Evolutionary conservation across 2,329 filamentous ascomycete genomes (phyloP).

Genomic region (Alternaria solani): DNA sequence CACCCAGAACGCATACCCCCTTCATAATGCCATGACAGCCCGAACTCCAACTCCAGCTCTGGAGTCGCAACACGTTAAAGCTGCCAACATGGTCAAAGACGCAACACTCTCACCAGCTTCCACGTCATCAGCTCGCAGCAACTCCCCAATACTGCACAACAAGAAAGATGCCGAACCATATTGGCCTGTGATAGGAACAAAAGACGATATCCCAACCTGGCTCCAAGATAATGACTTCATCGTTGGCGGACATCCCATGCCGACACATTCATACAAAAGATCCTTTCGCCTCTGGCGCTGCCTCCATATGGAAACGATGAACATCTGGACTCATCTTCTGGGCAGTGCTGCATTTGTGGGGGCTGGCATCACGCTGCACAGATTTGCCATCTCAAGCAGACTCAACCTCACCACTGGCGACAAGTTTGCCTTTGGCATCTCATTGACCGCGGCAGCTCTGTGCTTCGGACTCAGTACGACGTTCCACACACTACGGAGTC

Average conservation of each 20-base stretch:
- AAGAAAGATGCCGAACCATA: not conserved
- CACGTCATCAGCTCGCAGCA: fast-evolving
- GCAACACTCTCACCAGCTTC: fast-evolving
- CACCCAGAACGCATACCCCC: not conserved
- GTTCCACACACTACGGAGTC: constrained; percentile 42
- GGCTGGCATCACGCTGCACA: not conserved
- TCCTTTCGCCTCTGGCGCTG: constrained; percentile 10
- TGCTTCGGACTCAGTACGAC: not conserved
- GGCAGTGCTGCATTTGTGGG: constrained; percentile 21
- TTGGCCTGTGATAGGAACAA: not conserved
- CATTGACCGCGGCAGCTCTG: not conserved
- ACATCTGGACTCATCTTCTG: constrained; percentile 10
- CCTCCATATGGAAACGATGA: constrained; percentile 7
- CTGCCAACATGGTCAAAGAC: too few species aligned
- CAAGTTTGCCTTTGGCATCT: not conserved
- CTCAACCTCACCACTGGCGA: not conserved
- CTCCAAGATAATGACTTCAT: not conserved
- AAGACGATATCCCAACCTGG: not conserved
- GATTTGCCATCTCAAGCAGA: not conserved
- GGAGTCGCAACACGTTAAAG: constrained; percentile 3
- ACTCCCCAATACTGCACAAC: fast-evolving
- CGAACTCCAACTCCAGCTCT: not conserved
- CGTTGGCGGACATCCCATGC: not conserved
- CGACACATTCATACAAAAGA: not conserved
- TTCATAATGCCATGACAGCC: not conserved